Evolutionary conservation across 805 yeast genomes (phyloP).

Genomic region (Kodamaea sagamina): DNA sequence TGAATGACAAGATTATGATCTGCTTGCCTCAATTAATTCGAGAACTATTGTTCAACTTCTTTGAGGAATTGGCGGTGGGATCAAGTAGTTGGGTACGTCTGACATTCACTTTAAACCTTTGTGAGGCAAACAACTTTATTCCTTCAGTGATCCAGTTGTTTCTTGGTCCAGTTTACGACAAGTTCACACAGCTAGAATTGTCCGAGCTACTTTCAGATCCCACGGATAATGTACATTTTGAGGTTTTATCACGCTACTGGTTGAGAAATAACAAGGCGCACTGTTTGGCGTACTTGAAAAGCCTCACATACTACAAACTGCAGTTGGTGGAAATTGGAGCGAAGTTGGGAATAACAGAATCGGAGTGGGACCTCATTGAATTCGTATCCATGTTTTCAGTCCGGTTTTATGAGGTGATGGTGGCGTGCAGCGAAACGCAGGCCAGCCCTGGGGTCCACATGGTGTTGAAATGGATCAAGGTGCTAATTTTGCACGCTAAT

Average conservation of each 20-base stretch:
- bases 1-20: conserved; percentile 15
- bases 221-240: conserved; percentile 10
- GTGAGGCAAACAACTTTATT: conserved; percentile 1
- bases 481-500: conserved; percentile 21
- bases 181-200: conserved; percentile 1
- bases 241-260: conserved; percentile 9
- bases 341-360: conserved; percentile 7
- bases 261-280: conserved; percentile 14
- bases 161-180: conserved; percentile 2
- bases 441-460: conserved; percentile 20
- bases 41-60: conserved; percentile 9
- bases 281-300: conserved; percentile 12
- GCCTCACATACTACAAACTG: conserved; percentile 15
- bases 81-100: neutral
- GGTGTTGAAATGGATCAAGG: conserved; percentile 26
- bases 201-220: conserved; percentile 9
- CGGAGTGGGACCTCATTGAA: conserved; percentile 19
- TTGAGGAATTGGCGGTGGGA: conserved; percentile 5
- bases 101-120: neutral
- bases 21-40: conserved; percentile 22
- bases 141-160: conserved; percentile 4
- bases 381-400: conserved; percentile 15
- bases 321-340: conserved; percentile 5
- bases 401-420: conserved; percentile 18
- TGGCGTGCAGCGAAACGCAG: conserved; percentile 7